Base-by-base conservation (phyloP, 768 basidiomycete species). In the Tylopilus plumbeoviolaceoides region DNA sequence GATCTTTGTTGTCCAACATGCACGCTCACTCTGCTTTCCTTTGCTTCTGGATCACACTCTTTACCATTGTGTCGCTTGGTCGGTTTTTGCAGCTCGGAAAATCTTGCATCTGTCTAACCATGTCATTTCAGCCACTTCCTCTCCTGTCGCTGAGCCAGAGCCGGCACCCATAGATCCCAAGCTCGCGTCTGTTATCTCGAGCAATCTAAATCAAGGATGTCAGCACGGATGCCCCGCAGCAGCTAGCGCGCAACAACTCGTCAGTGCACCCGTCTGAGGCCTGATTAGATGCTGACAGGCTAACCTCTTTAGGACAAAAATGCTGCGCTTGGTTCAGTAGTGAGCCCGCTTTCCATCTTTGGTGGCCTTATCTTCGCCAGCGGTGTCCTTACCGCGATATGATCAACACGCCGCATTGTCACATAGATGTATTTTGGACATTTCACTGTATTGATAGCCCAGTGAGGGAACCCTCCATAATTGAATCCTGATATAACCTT, bases 191-290 rank as follows among this genome's bases (percentile, higher is more conserved):
- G 38, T 60, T 50, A 11, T 68, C 5, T 47, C 56, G 21, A 69
- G 51, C 40, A 69, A 70, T 51, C 47, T 57, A 20, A 63, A 67
- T 25, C 48, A 65, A 11, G 57, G 41, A 14, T 69, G 67, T 38
- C 35, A 44, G 15, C 30, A 69, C 5, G 67, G 63, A 27, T 70
- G 69, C 27, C 2, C 47, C 1, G 58, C 33, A 0, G 48, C 66
- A 18, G 47, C 52, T 4, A 61, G 59, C 40, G 57, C 50, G 20
- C 58, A 66, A 30, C 59, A 61, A 6, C 56, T 60, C 21, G 67
- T 69, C 46, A 41, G 63, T 51, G 4, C 20, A 8, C 15, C 4
- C 6, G 9, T 3, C 35, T 23, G 7, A 8, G 7, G 1, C 25
- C 9, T 40, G 20, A 4, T 18, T 30, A 8, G 25, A 44, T 31